Percentiles rank a stretch among this genome's conserved stretches.
phyloP scores from a whole-genome alignment of 345 rosid genomes.

The Rhizophora apiculata region DNA sequence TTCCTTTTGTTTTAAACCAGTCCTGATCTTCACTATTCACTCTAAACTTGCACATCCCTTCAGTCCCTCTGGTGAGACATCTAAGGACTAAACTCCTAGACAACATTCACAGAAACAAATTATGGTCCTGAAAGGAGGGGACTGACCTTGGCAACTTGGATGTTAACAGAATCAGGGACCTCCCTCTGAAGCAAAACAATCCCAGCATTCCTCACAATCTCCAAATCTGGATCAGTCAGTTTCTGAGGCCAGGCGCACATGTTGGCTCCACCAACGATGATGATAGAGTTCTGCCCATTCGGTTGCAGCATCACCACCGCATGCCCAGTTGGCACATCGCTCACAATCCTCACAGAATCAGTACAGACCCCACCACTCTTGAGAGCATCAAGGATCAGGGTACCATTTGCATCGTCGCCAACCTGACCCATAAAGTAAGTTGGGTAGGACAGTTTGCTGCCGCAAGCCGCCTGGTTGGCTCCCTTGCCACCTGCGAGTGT shows the following conservation, averaged over 20 bases:
- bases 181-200: conserved; percentile 84
- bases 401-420: conserved; percentile 85
- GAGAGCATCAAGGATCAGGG: conserved; percentile 57
- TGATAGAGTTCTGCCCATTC: conserved; percentile 87
- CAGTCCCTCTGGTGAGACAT: too few relatives aligned
- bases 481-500: conserved; percentile 93
- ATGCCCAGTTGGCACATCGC: conserved; percentile 76
- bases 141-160: conserved; percentile 82
- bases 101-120: too few relatives aligned
- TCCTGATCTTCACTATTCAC: too few relatives aligned
- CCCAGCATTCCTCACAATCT: conserved; percentile 75
- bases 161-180: conserved; percentile 86
- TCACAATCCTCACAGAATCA: conserved; percentile 46
- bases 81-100: too few relatives aligned
- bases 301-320: conserved; percentile 95
- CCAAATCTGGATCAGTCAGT: conserved; percentile 52
- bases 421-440: conserved; percentile 78
- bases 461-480: conserved; percentile 94
- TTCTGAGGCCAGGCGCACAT: conserved; percentile 73
- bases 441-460: conserved; percentile 66
- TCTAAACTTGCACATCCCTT: too few relatives aligned
- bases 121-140: background rate
- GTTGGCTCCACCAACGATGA: conserved; percentile 91
- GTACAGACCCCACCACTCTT: conserved; percentile 55
- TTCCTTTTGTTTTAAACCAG: too few relatives aligned